These are phyloP conservation scores for Sphaerulina populicola DNA, from an alignment of 2,329 filamentous ascomycete genomes.

Conservation along the genomic window DNA sequence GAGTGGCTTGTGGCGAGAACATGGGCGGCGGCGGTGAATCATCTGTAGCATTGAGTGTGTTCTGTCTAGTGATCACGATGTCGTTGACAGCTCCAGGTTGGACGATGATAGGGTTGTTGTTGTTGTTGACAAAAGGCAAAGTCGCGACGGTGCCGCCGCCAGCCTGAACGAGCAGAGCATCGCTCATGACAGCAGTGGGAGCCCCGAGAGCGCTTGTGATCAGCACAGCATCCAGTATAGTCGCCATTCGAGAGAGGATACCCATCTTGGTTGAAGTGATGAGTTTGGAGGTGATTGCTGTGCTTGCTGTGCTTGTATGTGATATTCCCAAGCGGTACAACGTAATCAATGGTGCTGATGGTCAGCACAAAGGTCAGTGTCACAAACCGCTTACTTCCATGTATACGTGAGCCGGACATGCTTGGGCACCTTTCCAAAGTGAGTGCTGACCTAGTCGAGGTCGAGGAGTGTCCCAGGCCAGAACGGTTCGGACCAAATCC, in stretches of 20 bases:
- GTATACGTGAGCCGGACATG: neutral
- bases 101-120: conserved; percentile 15
- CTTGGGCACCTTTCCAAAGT: neutral
- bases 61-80: conserved; percentile 23
- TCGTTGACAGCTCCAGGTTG: conserved; percentile 19
- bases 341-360: neutral
- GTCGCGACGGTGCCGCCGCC: too few relatives aligned
- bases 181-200: neutral
- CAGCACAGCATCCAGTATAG: neutral
- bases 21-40: neutral
- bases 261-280: neutral
- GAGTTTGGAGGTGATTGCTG: too few relatives aligned
- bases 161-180: too few relatives aligned
- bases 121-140: neutral
- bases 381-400: neutral
- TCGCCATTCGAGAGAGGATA: neutral
- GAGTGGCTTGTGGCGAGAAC: neutral
- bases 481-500: neutral
- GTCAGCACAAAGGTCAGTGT: neutral
- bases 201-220: neutral
- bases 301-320: too few relatives aligned
- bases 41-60: conserved; percentile 26
- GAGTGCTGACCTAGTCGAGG: neutral
- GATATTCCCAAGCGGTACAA: too few relatives aligned
- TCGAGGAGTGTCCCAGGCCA: neutral